phyloP scores from a whole-genome alignment of 192 early-diverging fungal genomes.

The Linnemannia exigua region DNA sequence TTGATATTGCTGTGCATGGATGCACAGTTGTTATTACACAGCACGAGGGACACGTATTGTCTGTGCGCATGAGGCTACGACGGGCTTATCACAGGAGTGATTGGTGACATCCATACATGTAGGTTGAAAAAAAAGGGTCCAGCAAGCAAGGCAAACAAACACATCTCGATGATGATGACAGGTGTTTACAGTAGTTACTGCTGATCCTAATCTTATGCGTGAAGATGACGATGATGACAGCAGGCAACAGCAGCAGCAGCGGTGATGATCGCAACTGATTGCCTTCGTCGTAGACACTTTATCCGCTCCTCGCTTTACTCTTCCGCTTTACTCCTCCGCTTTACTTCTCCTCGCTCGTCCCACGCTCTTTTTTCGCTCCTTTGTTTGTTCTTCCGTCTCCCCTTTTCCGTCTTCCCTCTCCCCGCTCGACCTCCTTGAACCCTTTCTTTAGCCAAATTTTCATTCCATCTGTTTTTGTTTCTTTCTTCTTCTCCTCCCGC shows the following conservation, averaged over 20 bases:
- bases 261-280: not conserved
- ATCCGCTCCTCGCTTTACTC: not conserved
- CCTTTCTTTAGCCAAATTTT: not conserved
- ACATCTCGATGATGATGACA: not conserved
- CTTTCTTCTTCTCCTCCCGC: not conserved
- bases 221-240: not conserved
- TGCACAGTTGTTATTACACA: not conserved
- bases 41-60: not conserved
- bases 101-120: not conserved
- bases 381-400: not conserved
- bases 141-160: not conserved
- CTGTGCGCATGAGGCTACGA: not conserved
- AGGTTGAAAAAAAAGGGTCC: not conserved
- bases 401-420: not conserved
- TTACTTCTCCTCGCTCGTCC: not conserved
- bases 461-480: not conserved
- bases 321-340: not conserved
- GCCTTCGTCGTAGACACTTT: not conserved
- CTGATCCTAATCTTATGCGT: not conserved
- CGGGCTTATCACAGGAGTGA: not conserved
- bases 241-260: not conserved
- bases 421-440: not conserved
- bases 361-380: not conserved
- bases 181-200: not conserved
- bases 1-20: not conserved